Conservation (phyloP, 257 asterid genomes). For the Solanum chiquidenum region DNA sequence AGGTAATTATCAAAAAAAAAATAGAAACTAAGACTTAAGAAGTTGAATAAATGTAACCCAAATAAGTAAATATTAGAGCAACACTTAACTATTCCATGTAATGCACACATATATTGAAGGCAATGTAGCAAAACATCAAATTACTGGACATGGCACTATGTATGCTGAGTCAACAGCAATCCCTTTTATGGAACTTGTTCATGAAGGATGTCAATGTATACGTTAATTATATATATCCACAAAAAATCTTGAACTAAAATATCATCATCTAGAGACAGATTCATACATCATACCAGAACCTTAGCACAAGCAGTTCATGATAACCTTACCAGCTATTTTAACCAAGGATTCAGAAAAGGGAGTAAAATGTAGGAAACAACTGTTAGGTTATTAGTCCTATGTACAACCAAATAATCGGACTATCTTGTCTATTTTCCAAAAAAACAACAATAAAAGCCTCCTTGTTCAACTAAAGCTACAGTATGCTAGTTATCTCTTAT, state of each 20-base stretch:
- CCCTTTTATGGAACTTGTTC: not conserved
- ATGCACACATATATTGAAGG: not conserved
- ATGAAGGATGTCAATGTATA: not conserved
- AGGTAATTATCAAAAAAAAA: not conserved
- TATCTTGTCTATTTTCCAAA: not conserved
- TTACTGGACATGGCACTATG: not conserved
- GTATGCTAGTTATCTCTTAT: not conserved
- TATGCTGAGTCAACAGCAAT: not conserved
- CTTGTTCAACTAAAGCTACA: not conserved
- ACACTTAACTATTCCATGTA: not conserved
- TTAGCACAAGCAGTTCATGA: not conserved
- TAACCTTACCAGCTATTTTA: not conserved
- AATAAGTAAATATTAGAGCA: not conserved
- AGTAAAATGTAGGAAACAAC: not conserved
- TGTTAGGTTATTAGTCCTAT: not conserved
- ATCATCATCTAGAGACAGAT: not conserved
- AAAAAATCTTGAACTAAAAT: not conserved
- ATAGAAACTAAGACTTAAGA: not conserved
- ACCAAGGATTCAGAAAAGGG: not conserved
- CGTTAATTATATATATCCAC: not conserved
- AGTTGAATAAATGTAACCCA: not conserved
- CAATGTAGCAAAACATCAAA: not conserved
- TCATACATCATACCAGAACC: not conserved
- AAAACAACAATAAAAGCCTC: not conserved
- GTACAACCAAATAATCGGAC: not conserved